These are phyloP conservation scores for Solanum etuberosum DNA, from an alignment of 257 asterid genomes.

Conservation along the genomic window DNA sequence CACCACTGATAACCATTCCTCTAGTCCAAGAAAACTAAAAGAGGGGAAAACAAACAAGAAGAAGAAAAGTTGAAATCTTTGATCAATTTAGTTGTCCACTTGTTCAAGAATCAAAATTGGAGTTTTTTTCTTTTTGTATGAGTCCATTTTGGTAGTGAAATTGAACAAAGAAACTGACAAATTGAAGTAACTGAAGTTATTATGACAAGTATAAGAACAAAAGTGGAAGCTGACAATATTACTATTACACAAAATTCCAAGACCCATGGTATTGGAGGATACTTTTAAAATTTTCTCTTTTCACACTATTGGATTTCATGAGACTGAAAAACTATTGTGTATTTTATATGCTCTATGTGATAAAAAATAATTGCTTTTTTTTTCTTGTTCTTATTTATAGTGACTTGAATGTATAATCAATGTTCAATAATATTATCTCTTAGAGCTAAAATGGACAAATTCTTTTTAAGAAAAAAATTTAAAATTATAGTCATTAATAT, in stretches of 20 bases:
- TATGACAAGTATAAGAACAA: neutral
- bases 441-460: neutral
- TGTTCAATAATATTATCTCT: neutral
- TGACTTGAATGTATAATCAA: neutral
- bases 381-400: neutral
- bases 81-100: constrained; percentile 22
- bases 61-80: neutral
- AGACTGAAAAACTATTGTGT: neutral
- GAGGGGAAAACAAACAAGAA: neutral
- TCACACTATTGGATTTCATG: neutral
- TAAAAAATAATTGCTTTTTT: neutral
- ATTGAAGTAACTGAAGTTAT: constrained; percentile 9
- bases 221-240: constrained; percentile 38
- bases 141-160: constrained; percentile 34
- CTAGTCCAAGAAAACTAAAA: neutral
- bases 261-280: constrained; percentile 23
- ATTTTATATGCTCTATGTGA: neutral
- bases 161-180: constrained; percentile 18
- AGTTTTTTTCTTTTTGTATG: neutral
- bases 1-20: constrained; percentile 17
- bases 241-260: constrained; percentile 9
- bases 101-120: constrained; percentile 14
- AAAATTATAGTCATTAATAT: neutral
- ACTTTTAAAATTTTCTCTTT: neutral
- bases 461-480: neutral